phyloP scores from a whole-genome alignment of 192 early-diverging fungal species.

The Coemansia asiatica region DNA sequence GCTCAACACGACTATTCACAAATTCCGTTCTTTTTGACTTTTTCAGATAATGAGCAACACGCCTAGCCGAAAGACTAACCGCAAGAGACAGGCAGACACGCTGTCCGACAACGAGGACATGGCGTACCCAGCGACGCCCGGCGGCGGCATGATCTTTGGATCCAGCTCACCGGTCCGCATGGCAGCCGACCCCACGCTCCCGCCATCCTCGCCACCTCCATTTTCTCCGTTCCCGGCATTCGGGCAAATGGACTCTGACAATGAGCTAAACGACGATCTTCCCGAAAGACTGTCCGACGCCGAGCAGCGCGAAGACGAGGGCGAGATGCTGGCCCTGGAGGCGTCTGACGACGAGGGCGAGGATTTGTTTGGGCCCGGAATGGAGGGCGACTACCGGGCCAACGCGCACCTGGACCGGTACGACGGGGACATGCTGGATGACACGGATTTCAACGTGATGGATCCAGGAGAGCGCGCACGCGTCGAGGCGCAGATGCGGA shows the following conservation, averaged over 20 bases:
- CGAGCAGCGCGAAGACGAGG: slow-evolving; percentile 41
- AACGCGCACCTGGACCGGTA: slow-evolving; percentile 75
- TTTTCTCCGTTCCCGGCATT: slow-evolving; percentile 40
- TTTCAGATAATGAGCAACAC: slow-evolving; percentile 16
- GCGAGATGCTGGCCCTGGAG: slow-evolving; percentile 51
- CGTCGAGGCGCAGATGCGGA: slow-evolving; percentile 75
- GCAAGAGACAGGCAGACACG: slow-evolving; percentile 47
- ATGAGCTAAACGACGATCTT: slow-evolving; percentile 20
- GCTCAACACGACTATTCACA: too few relatives aligned
- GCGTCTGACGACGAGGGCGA: slow-evolving; percentile 74
- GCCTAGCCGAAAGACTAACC: too few relatives aligned
- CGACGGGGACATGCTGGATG: slow-evolving; percentile 82
- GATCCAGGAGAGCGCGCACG: slow-evolving; percentile 68
- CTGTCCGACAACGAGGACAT: slow-evolving; percentile 28
- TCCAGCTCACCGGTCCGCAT: slow-evolving; percentile 41
- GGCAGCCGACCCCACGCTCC: slow-evolving; percentile 24
- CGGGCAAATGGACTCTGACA: slow-evolving; percentile 16
- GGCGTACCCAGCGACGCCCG: slow-evolving; percentile 41
- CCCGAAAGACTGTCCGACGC: slow-evolving; percentile 35
- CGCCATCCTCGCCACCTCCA: slow-evolving; percentile 50
- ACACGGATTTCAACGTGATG: slow-evolving; percentile 73
- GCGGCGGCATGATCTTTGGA: slow-evolving; percentile 47
- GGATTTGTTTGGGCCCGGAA: slow-evolving; percentile 84
- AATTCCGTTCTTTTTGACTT: background rate
- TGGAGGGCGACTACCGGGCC: slow-evolving; percentile 83